Conservation (phyloP, 768 basidiomycete species). For the Lentinus tigrinus region DNA sequence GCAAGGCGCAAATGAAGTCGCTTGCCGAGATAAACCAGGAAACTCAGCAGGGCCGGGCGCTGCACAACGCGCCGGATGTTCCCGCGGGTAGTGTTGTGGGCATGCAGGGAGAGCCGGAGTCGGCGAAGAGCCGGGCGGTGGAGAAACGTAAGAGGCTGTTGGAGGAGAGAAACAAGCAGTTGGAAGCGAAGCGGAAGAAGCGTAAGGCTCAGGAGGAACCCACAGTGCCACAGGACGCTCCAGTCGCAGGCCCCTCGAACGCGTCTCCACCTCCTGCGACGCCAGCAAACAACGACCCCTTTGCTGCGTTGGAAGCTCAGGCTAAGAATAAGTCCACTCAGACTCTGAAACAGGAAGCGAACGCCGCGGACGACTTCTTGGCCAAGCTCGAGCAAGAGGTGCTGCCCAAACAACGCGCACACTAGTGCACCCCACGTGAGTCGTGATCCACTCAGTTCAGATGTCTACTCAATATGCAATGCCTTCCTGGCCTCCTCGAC, state of each 20-base stretch:
- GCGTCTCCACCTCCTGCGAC: neutral
- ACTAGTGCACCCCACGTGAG: neutral
- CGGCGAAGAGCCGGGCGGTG: constrained; percentile 51
- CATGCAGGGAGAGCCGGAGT: constrained; percentile 47
- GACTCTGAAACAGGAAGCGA: neutral
- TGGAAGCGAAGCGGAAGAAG: constrained; percentile 73
- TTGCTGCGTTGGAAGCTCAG: constrained; percentile 46
- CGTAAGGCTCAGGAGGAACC: constrained; percentile 22
- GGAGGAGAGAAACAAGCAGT: constrained; percentile 56
- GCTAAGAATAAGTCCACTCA: constrained; percentile 12
- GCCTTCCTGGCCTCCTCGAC: constrained; percentile 36
- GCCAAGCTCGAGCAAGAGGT: constrained; percentile 67
- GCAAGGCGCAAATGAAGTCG: constrained; percentile 81
- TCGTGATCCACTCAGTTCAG: neutral
- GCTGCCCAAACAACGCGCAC: constrained; percentile 34
- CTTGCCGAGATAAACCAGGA: constrained; percentile 66
- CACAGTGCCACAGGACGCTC: neutral
- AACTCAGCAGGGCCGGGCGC: constrained; percentile 62
- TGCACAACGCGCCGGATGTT: constrained; percentile 58
- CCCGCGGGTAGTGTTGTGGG: constrained; percentile 77
- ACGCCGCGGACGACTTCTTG: constrained; percentile 63
- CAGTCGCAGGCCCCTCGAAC: neutral
- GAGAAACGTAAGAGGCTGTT: constrained; percentile 75
- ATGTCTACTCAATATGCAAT: neutral
- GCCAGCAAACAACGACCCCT: constrained; percentile 39